Conservation (phyloP, 2,329 filamentous ascomycete species). For the Blumeria hordei region DNA sequence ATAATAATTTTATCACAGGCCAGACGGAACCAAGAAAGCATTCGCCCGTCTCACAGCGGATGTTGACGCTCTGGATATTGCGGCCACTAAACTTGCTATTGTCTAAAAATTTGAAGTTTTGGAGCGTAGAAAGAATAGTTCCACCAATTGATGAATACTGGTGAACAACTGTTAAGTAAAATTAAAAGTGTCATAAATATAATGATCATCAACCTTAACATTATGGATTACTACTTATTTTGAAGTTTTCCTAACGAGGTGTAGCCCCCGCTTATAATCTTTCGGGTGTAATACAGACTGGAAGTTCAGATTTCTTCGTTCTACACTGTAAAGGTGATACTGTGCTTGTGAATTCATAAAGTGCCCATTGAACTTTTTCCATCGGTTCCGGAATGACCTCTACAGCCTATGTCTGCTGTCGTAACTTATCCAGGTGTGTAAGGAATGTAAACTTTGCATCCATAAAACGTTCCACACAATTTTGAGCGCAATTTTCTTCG, state of each 20-base stretch:
- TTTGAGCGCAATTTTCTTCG: constrained; percentile 68
- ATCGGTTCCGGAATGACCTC: not conserved
- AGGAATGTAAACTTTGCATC: constrained; percentile 72
- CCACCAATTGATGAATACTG: constrained; percentile 16
- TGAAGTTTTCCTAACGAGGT: too few relatives aligned
- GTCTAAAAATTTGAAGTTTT: constrained; percentile 42
- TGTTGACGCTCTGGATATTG: constrained; percentile 96
- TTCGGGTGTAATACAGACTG: too few relatives aligned
- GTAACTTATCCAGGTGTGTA: constrained; percentile 51
- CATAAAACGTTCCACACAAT: constrained; percentile 85
- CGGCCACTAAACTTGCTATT: constrained; percentile 93
- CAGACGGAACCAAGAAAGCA: constrained; percentile 96
- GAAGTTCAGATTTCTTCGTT: too few relatives aligned
- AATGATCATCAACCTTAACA: too few relatives aligned
- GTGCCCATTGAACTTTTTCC: constrained; percentile 11
- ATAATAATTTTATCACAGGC: constrained; percentile 25
- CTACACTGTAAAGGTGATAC: too few relatives aligned
- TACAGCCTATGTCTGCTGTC: constrained; percentile 9
- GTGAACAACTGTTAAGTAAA: not conserved
- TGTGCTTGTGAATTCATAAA: not conserved
- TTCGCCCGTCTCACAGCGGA: constrained; percentile 88
- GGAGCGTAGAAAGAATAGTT: constrained; percentile 10
- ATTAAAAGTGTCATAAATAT: too few relatives aligned
- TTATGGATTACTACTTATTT: too few relatives aligned
- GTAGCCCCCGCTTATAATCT: too few relatives aligned